Percentiles rank a stretch among this genome's conserved stretches.
Evolutionary conservation across 2,329 filamentous ascomycete species (phyloP).

Genomic region (Sporothrix pallida): DNA sequence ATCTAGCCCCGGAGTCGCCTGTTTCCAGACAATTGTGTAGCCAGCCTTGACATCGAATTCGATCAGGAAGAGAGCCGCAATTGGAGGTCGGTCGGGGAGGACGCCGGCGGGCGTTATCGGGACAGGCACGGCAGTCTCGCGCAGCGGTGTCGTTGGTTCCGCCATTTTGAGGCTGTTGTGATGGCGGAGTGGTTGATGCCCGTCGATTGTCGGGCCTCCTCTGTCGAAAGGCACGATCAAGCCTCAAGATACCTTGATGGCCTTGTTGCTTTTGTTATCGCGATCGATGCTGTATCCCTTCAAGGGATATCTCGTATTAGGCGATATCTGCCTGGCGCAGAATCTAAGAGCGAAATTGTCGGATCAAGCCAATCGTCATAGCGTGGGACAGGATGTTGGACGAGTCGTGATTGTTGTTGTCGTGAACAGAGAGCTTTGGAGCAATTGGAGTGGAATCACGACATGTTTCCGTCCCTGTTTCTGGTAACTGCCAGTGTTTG

Average conservation of each 20-base stretch:
- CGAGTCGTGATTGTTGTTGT: not conserved
- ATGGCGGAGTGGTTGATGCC: not conserved
- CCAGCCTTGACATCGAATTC: conserved; percentile 92
- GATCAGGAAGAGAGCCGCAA: conserved; percentile 85
- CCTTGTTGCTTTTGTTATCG: not conserved
- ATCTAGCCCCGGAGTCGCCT: conserved; percentile 69
- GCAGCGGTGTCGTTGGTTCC: conserved; percentile 4
- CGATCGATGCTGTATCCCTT: not conserved
- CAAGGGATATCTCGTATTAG: not conserved
- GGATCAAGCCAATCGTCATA: conserved; percentile 8
- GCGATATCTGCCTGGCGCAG: conserved; percentile 12
- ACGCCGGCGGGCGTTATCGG: conserved; percentile 26
- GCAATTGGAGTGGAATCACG: conserved; percentile 11
- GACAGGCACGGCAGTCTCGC: not conserved
- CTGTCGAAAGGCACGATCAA: not conserved
- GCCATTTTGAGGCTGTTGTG: not conserved
- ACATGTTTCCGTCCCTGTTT: conserved; percentile 21
- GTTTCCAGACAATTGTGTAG: conserved; percentile 90
- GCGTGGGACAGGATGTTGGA: not conserved
- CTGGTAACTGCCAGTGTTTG: not conserved
- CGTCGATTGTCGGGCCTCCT: not conserved
- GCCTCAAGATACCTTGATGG: not conserved
- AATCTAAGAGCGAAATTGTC: conserved; percentile 2
- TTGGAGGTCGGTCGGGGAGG: conserved; percentile 59
- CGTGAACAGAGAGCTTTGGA: not conserved